Percentiles rank a stretch among this genome's conserved stretches.
Evolutionary conservation across 768 basidiomycete genomes (phyloP).

Genomic region (Boletus vinaceobasis): DNA sequence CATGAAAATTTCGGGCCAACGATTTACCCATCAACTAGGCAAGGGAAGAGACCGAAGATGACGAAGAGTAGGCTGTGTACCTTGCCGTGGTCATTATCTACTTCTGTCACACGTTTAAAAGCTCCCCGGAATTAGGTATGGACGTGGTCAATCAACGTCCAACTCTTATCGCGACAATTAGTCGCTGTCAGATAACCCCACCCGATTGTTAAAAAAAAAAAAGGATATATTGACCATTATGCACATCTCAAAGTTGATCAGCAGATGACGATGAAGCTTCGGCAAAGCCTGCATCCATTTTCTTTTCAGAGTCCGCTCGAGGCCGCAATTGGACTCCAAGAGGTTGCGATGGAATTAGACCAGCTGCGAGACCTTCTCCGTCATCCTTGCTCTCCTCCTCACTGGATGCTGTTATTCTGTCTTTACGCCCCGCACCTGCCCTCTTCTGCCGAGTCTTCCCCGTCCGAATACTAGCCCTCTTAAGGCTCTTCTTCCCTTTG

Average conservation of each 20-base stretch:
- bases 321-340: constrained; percentile 38
- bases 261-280: constrained; percentile 7
- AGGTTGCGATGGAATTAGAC: constrained; percentile 17
- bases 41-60: constrained; percentile 32
- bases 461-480: background rate
- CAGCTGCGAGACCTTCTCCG: background rate
- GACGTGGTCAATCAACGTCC: background rate
- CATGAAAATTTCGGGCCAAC: background rate
- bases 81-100: background rate
- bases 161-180: background rate
- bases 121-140: background rate
- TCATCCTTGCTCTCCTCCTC: constrained; percentile 22
- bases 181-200: background rate
- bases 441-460: constrained; percentile 5
- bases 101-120: constrained; percentile 1
- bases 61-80: constrained; percentile 31
- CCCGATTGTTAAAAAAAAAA: background rate
- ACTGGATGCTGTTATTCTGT: background rate
- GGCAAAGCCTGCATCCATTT: constrained; percentile 8
- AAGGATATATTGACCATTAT: background rate
- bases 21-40: constrained; percentile 28
- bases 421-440: background rate
- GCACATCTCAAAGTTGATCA: background rate
- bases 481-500: constrained; percentile 4
- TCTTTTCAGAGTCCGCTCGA: constrained; percentile 35